These are phyloP conservation scores for Plenodomus tracheiphilus DNA, from an alignment of 2,329 filamentous ascomycete genomes.

Conservation along the genomic window DNA sequence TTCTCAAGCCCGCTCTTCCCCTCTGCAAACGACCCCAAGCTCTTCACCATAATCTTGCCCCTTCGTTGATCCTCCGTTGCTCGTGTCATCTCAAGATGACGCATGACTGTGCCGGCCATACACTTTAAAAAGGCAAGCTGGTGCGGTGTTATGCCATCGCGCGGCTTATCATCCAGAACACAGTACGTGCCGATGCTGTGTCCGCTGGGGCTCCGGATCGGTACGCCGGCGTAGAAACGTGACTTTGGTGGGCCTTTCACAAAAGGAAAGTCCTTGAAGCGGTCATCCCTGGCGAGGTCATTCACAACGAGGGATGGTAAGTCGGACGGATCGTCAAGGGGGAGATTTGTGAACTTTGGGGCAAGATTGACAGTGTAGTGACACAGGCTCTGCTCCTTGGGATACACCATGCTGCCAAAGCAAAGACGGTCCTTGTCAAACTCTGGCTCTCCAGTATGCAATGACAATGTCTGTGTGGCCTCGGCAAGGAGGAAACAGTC, in stretches of 20 bases:
- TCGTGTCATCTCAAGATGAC: slow-evolving; percentile 63
- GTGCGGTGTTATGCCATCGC: slow-evolving; percentile 53
- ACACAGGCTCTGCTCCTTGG: slow-evolving; percentile 40
- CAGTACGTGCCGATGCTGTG: slow-evolving; percentile 64
- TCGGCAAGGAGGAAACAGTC: slow-evolving; percentile 44
- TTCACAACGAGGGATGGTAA: slow-evolving; percentile 37
- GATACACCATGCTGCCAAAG: slow-evolving; percentile 40
- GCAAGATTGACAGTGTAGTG: slow-evolving; percentile 39
- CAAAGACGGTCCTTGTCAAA: slow-evolving; percentile 33
- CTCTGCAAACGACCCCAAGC: slow-evolving; percentile 43
- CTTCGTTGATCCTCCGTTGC: slow-evolving; percentile 57
- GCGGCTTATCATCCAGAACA: slow-evolving; percentile 61
- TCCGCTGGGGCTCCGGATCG: slow-evolving; percentile 61
- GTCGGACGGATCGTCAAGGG: slow-evolving; percentile 18
- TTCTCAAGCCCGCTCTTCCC: slow-evolving; percentile 40
- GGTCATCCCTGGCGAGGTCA: slow-evolving; percentile 40
- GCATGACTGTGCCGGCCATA: slow-evolving; percentile 59
- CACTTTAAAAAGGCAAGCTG: slow-evolving; percentile 61
- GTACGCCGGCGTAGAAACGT: slow-evolving; percentile 62
- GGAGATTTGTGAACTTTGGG: slow-evolving; percentile 13
- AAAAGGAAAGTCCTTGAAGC: slow-evolving; percentile 43
- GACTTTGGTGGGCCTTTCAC: slow-evolving; percentile 37
- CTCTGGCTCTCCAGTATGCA: slow-evolving; percentile 32
- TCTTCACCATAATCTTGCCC: slow-evolving; percentile 58
- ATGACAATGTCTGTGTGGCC: slow-evolving; percentile 35